A percentile compares a stretch with the other conserved stretches of the same genome.
Evolutionary conservation across 1,284 basidiomycete genomes (phyloP).

Genomic region (Boletus semigastroideus): DNA sequence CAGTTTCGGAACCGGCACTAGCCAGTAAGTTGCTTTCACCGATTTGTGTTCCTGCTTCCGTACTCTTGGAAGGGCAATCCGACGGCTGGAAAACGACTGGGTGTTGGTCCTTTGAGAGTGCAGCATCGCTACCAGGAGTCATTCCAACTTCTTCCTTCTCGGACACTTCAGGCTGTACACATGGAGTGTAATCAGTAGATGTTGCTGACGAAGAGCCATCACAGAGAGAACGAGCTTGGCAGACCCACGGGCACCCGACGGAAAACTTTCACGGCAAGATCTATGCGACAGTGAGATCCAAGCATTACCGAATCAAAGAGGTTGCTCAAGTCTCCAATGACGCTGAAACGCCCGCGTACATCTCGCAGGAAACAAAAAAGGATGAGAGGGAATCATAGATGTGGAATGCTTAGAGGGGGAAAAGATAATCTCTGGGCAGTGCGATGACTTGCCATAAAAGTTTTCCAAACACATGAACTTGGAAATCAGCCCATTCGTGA

Average conservation of each 20-base stretch:
- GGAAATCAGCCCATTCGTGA: neutral
- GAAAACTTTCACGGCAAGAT: neutral
- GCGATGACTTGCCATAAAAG: neutral
- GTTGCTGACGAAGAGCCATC: neutral
- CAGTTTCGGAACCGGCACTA: neutral
- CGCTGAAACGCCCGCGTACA: neutral
- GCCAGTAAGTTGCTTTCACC: neutral
- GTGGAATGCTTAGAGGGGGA: neutral
- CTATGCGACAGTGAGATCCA: neutral
- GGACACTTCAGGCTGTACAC: conserved; percentile 1
- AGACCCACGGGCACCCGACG: neutral
- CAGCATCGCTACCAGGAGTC: neutral
- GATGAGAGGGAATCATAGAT: neutral
- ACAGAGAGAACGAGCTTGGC: neutral
- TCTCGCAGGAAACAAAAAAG: neutral
- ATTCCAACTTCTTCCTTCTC: neutral
- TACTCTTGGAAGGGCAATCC: neutral
- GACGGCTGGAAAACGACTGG: neutral
- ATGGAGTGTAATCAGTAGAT: conserved; percentile 11
- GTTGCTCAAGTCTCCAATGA: neutral
- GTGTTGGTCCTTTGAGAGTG: neutral
- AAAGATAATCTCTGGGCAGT: neutral
- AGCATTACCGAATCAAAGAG: neutral
- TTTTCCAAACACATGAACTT: neutral
- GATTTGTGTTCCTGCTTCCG: neutral